These are phyloP conservation scores for Alectoria sarmentosa DNA, from an alignment of 495 filamentous ascomycete genomes.

Conservation along the genomic window DNA sequence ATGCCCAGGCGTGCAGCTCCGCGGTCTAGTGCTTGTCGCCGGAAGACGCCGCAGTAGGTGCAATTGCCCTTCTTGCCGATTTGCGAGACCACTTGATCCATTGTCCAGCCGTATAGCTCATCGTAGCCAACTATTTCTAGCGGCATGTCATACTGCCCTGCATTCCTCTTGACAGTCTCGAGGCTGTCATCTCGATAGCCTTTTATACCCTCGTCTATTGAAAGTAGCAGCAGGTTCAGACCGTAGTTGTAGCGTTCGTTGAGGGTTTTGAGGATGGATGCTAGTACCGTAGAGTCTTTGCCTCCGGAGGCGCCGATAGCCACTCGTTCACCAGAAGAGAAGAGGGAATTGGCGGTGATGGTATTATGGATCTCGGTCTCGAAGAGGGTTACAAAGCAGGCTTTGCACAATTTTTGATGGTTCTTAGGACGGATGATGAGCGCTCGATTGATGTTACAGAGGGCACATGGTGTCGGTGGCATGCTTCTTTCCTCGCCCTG, in stretches of 20 bases:
- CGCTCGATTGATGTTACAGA: constrained; percentile 70
- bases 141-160: constrained; percentile 81
- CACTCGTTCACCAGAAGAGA: constrained; percentile 75
- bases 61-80: constrained; percentile 98
- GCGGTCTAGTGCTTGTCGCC: constrained; percentile 87
- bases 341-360: constrained; percentile 69
- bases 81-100: constrained; percentile 95
- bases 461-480: constrained; percentile 58
- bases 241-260: constrained; percentile 87
- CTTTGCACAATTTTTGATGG: constrained; percentile 80
- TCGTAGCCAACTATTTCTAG: constrained; percentile 87
- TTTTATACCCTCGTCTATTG: constrained; percentile 94
- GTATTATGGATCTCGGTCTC: constrained; percentile 93
- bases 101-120: constrained; percentile 97
- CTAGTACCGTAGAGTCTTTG: constrained; percentile 95
- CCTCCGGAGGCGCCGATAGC: constrained; percentile 96
- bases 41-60: constrained; percentile 96
- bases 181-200: constrained; percentile 94
- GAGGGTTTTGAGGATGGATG: constrained; percentile 87
- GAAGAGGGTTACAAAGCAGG: constrained; percentile 80
- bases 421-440: constrained; percentile 93
- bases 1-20: constrained; percentile 84
- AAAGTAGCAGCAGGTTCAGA: constrained; percentile 76
- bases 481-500: constrained; percentile 29
- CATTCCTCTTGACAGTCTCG: constrained; percentile 93